phyloP scores from a whole-genome alignment of 345 rosid genomes.

The Trapa bicornis region DNA sequence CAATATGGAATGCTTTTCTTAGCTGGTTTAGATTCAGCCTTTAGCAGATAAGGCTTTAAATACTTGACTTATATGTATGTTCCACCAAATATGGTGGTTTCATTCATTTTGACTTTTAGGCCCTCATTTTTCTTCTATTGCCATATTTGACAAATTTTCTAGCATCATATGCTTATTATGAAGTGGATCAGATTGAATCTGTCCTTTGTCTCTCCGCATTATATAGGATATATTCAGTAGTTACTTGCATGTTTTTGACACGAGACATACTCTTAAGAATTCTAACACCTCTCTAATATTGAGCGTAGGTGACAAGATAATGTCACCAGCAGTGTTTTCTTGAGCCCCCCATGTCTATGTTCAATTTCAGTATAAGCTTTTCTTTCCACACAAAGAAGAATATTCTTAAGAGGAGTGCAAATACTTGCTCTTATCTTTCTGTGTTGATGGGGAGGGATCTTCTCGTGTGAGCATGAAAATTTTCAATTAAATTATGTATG shows the following conservation, averaged over 20 bases:
- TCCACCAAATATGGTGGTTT: background rate
- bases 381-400: background rate
- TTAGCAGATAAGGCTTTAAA: background rate
- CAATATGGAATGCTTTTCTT: background rate
- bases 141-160: background rate
- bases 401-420: background rate
- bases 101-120: background rate
- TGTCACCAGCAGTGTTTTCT: too few relatives aligned
- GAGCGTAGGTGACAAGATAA: background rate
- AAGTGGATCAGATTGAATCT: background rate
- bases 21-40: background rate
- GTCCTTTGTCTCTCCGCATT: background rate
- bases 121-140: background rate
- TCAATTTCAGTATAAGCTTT: background rate
- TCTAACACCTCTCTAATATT: background rate
- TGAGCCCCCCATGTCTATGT: too few relatives aligned
- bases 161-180: background rate
- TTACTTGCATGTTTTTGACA: background rate
- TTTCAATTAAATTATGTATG: background rate
- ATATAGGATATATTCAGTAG: background rate
- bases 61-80: background rate
- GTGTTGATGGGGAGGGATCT: background rate
- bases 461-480: background rate
- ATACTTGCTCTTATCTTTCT: background rate
- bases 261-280: background rate